Evolutionary conservation across 2,329 filamentous ascomycete species (phyloP), one percentile per base, ranked within the genome.

Genomic region (Parastagonospora nodorum): DNA sequence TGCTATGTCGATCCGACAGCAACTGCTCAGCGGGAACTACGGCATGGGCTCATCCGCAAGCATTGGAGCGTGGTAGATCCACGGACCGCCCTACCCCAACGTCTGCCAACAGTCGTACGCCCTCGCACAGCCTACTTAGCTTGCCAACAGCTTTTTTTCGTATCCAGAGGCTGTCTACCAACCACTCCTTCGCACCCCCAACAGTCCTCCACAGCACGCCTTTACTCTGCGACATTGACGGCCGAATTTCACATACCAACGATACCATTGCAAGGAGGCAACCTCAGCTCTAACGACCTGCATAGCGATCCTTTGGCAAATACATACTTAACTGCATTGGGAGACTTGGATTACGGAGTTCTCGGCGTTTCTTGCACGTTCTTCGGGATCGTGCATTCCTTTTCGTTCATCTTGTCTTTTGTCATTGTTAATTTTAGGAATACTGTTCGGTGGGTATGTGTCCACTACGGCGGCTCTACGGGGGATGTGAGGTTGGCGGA

Each of bases 11-110:
- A 66, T 74, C 49, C 64, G 73, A 41, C 69, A 74, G 41, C 82
- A 84, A 61, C 72, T 84, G 35, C 69, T 84, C 47, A 82, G 75
- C 52, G 84, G 80, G 51, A 84, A 78, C 35, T 85, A 84, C 60
- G 82, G 82, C 27, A 68, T 78, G 52, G 79, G 79, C 45, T 72
- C 78, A 24, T 78, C 81, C 30, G 77, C 84, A 45, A 81, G 81
- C 57, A 80, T 84, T 55, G 82, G 83, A 28, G 79, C 78, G 8
- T 84, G 81, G 81, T 84, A 76, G 74, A 51, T 49, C 37, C 35
- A 28, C 12, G 40, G 9, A 14, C 41, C 15, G 11, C 10, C 39
- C 35, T 32, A 32, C 43, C 36, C 44, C 39, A 12, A 14, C 14
- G 12, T 16, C 19, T 24, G 15, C 12, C 24, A 19, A 16, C 38